Base-by-base conservation (phyloP, 2,329 filamentous ascomycete genomes). In the Aspergillus awamori region DNA sequence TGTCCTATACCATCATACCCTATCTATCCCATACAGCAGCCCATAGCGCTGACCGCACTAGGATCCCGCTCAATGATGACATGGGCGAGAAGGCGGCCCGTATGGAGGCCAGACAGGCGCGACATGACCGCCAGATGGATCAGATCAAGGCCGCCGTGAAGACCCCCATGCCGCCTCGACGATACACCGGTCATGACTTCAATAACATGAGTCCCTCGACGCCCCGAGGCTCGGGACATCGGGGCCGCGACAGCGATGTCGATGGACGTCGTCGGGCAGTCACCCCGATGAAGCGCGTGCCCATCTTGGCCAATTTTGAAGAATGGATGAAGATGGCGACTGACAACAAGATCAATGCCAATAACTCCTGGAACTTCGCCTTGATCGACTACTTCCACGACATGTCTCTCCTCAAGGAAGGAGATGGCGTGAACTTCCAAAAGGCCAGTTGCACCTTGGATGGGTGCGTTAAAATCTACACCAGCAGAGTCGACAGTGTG, bases 311-410 rank as follows among this genome's bases (percentile, higher is more conserved):
- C 72, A 99, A 99, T 79, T 99, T 98, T 71, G 95, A 99, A 77
- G 95, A 99, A 76, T 98, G 94, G 95, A 98, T 99, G 93, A 99
- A 98, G 84, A 96, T 99, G 93, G 95, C 95, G 2, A 98, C 95
- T 15, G 95, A 99, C 81, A 99, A 99, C 81, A 95, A 95, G 79
- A 99, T 99, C 83, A 99, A 98, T 75, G 94, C 95, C 53, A 88
- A 90, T 62, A 99, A 99, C 77, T 97, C 93, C 30, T 99, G 95
- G 95, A 98, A 98, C 77, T 98, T 99, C 79, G 95, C 95, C n/a
- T 86, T 99, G 17, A 99, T 99, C 74, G 95, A 99, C 77, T 99
- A 99, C 79, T 99, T 99, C 72, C 94, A 99, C 77, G 95, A 99
- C 73, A 98, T 99, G 95, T 97, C 93, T 1, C 81, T 99, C 47